Percentiles rank a stretch among this genome's conserved stretches.
Conservation (phyloP, 768 basidiomycete species). For the Tulasnella sp. region DNA sequence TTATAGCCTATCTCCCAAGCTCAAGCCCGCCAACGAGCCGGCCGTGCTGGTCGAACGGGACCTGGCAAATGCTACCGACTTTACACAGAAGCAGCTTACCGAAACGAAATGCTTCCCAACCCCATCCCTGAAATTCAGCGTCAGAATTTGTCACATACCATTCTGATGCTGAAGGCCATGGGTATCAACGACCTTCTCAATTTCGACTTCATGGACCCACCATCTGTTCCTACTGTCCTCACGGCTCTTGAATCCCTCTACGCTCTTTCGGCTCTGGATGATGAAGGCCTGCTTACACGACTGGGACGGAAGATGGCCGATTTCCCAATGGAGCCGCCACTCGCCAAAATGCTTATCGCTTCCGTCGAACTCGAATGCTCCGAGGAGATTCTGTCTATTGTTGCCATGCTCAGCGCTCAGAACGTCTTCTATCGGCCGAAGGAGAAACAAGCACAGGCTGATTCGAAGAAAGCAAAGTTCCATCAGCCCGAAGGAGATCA, state of each 20-base stretch:
- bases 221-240: slow-evolving; percentile 92
- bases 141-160: slow-evolving; percentile 85
- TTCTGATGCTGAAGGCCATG: slow-evolving; percentile 96
- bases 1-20: slow-evolving; percentile 86
- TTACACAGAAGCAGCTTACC: slow-evolving; percentile 95
- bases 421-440: slow-evolving; percentile 79
- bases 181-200: slow-evolving; percentile 95
- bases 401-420: slow-evolving; percentile 95
- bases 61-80: slow-evolving; percentile 98
- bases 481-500: slow-evolving; percentile 99
- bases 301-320: slow-evolving; percentile 99
- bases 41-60: slow-evolving; percentile 94
- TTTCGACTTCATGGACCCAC: slow-evolving; percentile 99
- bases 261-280: slow-evolving; percentile 90
- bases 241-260: slow-evolving; percentile 92
- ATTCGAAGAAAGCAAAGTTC: slow-evolving; percentile 99
- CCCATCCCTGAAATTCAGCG: slow-evolving; percentile 98
- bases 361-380: slow-evolving; percentile 97
- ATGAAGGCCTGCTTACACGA: slow-evolving; percentile 90
- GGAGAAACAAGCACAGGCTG: slow-evolving; percentile 98
- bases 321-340: slow-evolving; percentile 94
- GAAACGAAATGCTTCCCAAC: slow-evolving; percentile 97
- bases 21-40: slow-evolving; percentile 89
- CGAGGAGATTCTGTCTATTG: slow-evolving; percentile 93
- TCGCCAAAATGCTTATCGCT: slow-evolving; percentile 97